phyloP scores from a whole-genome alignment of 1,139 yeast species.

The Candida sp. region DNA sequence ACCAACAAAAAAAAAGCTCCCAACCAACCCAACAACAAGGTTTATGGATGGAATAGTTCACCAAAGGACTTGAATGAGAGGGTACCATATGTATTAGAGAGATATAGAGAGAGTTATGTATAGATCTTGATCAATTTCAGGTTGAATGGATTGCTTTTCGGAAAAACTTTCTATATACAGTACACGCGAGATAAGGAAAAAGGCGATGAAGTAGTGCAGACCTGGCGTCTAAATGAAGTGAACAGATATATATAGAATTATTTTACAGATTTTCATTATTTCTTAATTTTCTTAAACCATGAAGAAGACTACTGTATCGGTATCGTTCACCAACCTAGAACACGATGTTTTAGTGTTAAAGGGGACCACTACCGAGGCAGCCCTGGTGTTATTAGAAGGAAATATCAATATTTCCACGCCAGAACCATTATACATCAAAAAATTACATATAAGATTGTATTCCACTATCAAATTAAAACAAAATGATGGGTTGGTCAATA shows the following conservation, averaged over 20 bases:
- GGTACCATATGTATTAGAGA: too few species aligned
- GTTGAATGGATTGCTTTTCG: too few species aligned
- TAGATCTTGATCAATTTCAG: too few species aligned
- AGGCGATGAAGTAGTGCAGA: too few species aligned
- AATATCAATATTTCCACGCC: conserved; percentile 70
- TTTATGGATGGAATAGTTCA: too few species aligned
- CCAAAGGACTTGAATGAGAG: too few species aligned
- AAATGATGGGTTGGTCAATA: conserved; percentile 50
- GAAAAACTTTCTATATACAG: too few species aligned
- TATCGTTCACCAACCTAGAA: conserved; percentile 54
- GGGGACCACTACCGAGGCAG: conserved; percentile 76
- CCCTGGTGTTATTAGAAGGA: conserved; percentile 74
- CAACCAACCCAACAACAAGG: too few species aligned
- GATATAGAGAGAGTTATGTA: too few species aligned
- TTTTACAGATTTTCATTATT: not conserved
- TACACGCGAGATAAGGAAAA: too few species aligned
- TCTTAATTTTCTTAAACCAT: too few species aligned
- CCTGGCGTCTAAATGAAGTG: not conserved
- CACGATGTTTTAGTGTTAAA: conserved; percentile 80
- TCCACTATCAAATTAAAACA: conserved; percentile 63
- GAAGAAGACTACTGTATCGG: conserved; percentile 12
- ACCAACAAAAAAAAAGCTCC: too few species aligned
- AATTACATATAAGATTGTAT: conserved; percentile 57
- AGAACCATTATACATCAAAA: conserved; percentile 72
- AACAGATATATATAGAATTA: not conserved